Evolutionary conservation across 495 filamentous ascomycete species (phyloP).

Genomic region (Xylaria castorea): DNA sequence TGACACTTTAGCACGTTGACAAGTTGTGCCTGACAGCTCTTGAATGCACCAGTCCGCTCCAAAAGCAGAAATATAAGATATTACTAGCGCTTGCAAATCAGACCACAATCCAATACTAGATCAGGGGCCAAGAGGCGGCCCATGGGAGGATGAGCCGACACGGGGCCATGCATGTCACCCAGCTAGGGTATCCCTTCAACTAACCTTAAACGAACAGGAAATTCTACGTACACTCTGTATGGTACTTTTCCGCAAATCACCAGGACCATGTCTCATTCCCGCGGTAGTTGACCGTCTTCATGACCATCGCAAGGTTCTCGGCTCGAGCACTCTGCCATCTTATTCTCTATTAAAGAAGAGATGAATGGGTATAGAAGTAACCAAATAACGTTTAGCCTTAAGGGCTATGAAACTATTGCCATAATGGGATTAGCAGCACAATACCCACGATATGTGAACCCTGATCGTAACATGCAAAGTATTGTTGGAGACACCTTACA

Average conservation of each 20-base stretch:
- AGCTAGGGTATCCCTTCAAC: slow-evolving; percentile 25
- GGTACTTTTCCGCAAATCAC: slow-evolving; percentile 30
- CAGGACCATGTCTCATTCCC: slow-evolving; percentile 22
- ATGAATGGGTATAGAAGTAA: background rate
- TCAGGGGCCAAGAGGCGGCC: slow-evolving; percentile 26
- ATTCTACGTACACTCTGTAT: slow-evolving; percentile 25
- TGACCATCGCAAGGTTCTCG: background rate
- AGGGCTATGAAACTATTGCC: background rate
- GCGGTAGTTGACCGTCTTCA: slow-evolving; percentile 1
- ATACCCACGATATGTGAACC: slow-evolving; percentile 3
- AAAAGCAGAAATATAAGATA: slow-evolving; percentile 17
- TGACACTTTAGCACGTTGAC: slow-evolving; percentile 30
- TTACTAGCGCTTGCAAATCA: slow-evolving; percentile 42
- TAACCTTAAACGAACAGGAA: slow-evolving; percentile 28
- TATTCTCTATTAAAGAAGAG: background rate
- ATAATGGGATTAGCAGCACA: background rate
- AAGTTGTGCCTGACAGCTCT: slow-evolving; percentile 30
- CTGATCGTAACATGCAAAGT: slow-evolving; percentile 2
- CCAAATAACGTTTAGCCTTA: background rate
- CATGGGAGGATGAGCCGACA: slow-evolving; percentile 43
- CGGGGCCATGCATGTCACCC: slow-evolving; percentile 44
- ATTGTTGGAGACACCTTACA: slow-evolving; percentile 19
- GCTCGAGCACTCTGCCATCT: slow-evolving; percentile 2
- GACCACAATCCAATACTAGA: slow-evolving; percentile 40
- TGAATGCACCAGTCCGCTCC: slow-evolving; percentile 21